A percentile compares a stretch with the other conserved stretches of the same genome.
phyloP scores from a whole-genome alignment of 495 filamentous ascomycete species.

The Tuber borchii region DNA sequence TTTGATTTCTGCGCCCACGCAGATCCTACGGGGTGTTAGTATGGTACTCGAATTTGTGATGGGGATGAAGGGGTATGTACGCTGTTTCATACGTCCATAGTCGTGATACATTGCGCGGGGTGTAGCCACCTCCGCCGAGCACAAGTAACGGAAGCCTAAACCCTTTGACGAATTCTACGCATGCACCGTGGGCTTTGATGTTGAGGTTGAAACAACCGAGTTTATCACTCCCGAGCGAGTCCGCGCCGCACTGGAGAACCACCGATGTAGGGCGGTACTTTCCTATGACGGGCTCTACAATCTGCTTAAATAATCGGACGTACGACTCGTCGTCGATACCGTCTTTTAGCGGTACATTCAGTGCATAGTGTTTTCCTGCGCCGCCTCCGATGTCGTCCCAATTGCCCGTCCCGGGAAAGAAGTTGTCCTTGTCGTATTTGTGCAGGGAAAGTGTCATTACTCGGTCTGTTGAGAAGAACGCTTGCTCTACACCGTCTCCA shows the following conservation, averaged over 20 bases:
- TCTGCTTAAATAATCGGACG: conserved; percentile 68
- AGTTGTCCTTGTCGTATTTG: conserved; percentile 84
- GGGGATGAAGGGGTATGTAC: conserved; percentile 21
- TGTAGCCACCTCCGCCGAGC: conserved; percentile 93
- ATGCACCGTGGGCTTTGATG: conserved; percentile 84
- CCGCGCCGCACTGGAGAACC: conserved; percentile 92
- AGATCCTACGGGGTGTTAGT: conserved; percentile 52
- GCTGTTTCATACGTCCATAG: conserved; percentile 91
- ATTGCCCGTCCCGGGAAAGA: conserved; percentile 96
- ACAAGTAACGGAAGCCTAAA: conserved; percentile 73
- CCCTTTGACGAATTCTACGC: conserved; percentile 77
- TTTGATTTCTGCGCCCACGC: conserved; percentile 72
- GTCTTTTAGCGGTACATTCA: conserved; percentile 94
- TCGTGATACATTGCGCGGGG: conserved; percentile 91
- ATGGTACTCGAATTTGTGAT: conserved; percentile 1
- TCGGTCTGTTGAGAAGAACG: conserved; percentile 93
- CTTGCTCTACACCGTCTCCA: conserved; percentile 95
- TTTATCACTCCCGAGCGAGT: conserved; percentile 87
- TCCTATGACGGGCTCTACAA: conserved; percentile 67
- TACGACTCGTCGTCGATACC: conserved; percentile 95
- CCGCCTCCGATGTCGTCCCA: conserved; percentile 93
- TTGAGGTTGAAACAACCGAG: conserved; percentile 95
- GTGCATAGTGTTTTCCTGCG: conserved; percentile 82
- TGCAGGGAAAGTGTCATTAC: conserved; percentile 99
- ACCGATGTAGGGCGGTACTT: conserved; percentile 78